Base-by-base conservation (phyloP, 129 eudicot genomes). In the Chrysanthemum lavandulifolium region DNA sequence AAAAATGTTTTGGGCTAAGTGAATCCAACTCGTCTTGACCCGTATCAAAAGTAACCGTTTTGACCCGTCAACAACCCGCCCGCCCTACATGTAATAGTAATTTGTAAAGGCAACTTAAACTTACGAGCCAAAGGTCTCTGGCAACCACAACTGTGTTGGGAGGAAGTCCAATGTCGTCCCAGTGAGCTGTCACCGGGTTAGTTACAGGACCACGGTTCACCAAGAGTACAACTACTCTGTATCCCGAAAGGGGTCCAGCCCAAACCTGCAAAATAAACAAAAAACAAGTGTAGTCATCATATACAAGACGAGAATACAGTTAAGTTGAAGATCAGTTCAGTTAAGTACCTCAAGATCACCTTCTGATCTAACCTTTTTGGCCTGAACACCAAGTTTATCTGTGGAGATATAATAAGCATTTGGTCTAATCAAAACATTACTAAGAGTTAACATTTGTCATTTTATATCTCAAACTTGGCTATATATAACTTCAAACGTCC, bases 141-240 rank as follows among this genome's bases (percentile, higher is more conserved):
- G 81, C 91, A 13, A 55, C 63, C 21, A 85, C 96, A 14, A 66
- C 49, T 6, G 78, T 82, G 15, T 75, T 61, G 1, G 76, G 87
- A 58, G 96, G 95, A 75, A 92, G 78, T n/a, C 95, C 95, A 8
- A 92, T 85, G 45, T 92, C 98, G 55, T 92, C 98, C 98, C 98
- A 92, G 43, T 85, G 78, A 36, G 98, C 98, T 16, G 95, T 87
- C 43, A 92, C 78, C 18, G 74, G 16, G 6, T 14, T 8, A 33
- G 63, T 71, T 31, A 0, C 10, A 14, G 74, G 74, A 5, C 96
- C 91, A 2, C 98, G 91, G 81, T 90, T 94, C 43, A 87, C 81
- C 58, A 94, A 81, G 12, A 94, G 78, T 15, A 94, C 72, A 4
- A 89, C 98, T n/a, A 94, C 96, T 69, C 98, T 90, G 61, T 90